phyloP scores from a whole-genome alignment of 1,139 yeast species.

The Geotrichum europaeum region DNA sequence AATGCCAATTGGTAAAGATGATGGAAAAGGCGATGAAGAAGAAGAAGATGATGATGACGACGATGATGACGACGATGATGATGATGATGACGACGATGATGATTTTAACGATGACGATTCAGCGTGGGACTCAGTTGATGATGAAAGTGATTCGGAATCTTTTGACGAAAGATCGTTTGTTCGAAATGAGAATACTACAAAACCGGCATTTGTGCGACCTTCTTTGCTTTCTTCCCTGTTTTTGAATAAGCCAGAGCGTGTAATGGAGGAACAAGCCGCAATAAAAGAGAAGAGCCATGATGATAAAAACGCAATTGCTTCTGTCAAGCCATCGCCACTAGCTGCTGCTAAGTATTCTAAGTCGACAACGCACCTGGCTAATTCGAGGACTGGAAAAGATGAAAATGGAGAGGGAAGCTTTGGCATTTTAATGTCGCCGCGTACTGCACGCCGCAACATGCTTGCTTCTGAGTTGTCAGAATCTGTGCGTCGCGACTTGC shows the following conservation, averaged over 20 bases:
- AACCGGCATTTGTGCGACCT: conserved; percentile 41
- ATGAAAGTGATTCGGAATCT: conserved; percentile 35
- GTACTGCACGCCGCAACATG: conserved; percentile 49
- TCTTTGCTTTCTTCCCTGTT: conserved; percentile 72
- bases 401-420: not conserved
- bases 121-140: conserved; percentile 34
- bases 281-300: not conserved
- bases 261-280: conserved; percentile 15
- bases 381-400: not conserved
- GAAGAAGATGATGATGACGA: conserved; percentile 31
- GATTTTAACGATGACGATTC: conserved; percentile 37
- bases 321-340: not conserved
- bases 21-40: conserved; percentile 36
- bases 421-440: conserved; percentile 19
- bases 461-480: conserved; percentile 61
- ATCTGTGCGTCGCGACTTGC: conserved; percentile 56
- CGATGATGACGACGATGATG: conserved; percentile 30
- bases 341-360: not conserved
- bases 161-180: conserved; percentile 34
- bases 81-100: conserved; percentile 39
- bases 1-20: conserved; percentile 27
- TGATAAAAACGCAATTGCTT: not conserved
- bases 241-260: conserved; percentile 37
- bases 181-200: conserved; percentile 31
- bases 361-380: not conserved